phyloP scores from a whole-genome alignment of 768 basidiomycete species.

The Pulveroboletus sp. region DNA sequence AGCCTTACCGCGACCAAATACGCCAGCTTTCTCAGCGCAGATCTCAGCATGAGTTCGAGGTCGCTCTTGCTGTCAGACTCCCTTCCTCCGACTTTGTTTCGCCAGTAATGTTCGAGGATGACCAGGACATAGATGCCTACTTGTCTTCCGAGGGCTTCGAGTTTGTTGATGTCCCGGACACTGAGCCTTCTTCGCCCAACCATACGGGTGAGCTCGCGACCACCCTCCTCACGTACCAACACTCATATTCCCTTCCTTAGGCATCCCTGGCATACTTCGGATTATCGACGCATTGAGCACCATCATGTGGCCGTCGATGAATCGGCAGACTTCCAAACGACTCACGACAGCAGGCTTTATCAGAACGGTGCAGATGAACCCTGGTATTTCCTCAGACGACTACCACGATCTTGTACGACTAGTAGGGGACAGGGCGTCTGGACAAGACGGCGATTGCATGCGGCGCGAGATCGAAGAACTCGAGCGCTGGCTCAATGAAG shows the following conservation, averaged over 20 bases:
- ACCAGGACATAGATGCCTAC: conserved; percentile 58
- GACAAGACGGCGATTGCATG: conserved; percentile 32
- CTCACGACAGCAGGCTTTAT: neutral
- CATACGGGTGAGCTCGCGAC: conserved; percentile 13
- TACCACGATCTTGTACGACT: conserved; percentile 21
- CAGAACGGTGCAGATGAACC: neutral
- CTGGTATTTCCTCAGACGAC: conserved; percentile 10
- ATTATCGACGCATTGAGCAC: conserved; percentile 78
- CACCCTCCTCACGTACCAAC: neutral
- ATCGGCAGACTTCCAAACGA: conserved; percentile 18
- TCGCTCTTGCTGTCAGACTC: conserved; percentile 63
- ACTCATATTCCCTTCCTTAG: conserved; percentile 25
- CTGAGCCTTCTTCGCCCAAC: conserved; percentile 5
- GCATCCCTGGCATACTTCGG: conserved; percentile 54
- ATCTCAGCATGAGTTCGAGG: conserved; percentile 57
- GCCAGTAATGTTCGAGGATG: conserved; percentile 37
- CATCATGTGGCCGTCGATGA: conserved; percentile 85
- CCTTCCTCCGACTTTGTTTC: conserved; percentile 16
- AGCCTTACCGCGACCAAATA: conserved; percentile 60
- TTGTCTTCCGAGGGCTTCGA: conserved; percentile 71
- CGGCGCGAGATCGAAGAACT: conserved; percentile 54
- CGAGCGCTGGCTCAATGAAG: conserved; percentile 57
- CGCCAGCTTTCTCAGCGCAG: conserved; percentile 45
- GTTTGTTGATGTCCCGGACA: conserved; percentile 49
- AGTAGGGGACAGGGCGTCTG: conserved; percentile 19